A percentile compares a stretch with the other conserved stretches of the same genome.
These are phyloP conservation scores for Phytophthora brassicae DNA, from an alignment of 352 stramenopile species.

Conservation along the genomic window DNA sequence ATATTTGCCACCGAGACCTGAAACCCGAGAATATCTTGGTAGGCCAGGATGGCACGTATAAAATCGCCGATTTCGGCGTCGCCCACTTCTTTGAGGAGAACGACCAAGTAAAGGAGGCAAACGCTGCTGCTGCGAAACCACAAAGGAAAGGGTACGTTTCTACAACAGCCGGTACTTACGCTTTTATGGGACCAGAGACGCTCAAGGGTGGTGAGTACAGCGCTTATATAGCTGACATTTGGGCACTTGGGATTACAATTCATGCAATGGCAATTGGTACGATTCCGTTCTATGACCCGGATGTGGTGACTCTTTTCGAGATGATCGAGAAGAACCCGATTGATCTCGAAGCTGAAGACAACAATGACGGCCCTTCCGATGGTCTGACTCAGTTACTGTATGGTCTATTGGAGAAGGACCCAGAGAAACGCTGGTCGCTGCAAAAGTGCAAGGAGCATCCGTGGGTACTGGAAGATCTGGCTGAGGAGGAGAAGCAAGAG, in stretches of 20 bases:
- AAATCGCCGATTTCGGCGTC: slow-evolving; percentile 88
- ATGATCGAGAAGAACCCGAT: slow-evolving; percentile 73
- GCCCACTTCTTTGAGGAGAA: slow-evolving; percentile 82
- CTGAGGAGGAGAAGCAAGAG: slow-evolving; percentile 33
- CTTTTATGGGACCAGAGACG: slow-evolving; percentile 84
- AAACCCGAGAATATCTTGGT: slow-evolving; percentile 88
- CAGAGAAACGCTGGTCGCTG: slow-evolving; percentile 68
- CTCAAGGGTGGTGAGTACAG: slow-evolving; percentile 78
- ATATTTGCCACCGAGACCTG: slow-evolving; percentile 86
- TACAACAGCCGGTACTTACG: slow-evolving; percentile 80
- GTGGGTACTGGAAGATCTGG: slow-evolving; percentile 67
- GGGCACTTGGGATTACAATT: slow-evolving; percentile 84
- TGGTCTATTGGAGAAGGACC: slow-evolving; percentile 75
- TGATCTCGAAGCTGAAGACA: slow-evolving; percentile 33
- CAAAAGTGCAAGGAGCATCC: slow-evolving; percentile 66
- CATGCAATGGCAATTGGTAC: slow-evolving; percentile 78
- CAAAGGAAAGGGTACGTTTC: slow-evolving; percentile 80
- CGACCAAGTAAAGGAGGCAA: slow-evolving; percentile 23
- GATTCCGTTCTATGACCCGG: slow-evolving; percentile 83
- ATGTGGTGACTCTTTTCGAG: slow-evolving; percentile 84
- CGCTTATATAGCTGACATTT: slow-evolving; percentile 85
- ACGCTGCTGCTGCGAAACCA: slow-evolving; percentile 4
- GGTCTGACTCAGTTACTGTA: slow-evolving; percentile 50
- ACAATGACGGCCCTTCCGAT: slow-evolving; percentile 31
- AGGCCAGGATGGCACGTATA: slow-evolving; percentile 62